phyloP scores from a whole-genome alignment of 345 rosid species.

The Lumnitzera littorea region DNA sequence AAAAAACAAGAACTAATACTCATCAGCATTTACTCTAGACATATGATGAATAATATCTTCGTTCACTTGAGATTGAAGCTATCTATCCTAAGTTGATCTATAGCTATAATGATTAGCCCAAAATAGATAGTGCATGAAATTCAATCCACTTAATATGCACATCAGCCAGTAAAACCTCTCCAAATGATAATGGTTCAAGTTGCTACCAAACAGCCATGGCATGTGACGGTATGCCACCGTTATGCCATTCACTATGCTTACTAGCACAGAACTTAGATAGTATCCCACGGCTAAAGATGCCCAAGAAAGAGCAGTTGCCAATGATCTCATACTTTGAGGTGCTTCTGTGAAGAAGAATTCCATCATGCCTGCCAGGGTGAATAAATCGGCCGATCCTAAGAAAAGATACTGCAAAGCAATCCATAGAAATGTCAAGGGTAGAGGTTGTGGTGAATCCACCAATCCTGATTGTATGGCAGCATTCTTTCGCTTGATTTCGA shows the following conservation, averaged over 20 bases:
- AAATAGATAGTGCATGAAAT: slow-evolving; percentile 72
- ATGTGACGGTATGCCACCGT: slow-evolving; percentile 31
- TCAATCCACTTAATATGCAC: slow-evolving; percentile 61
- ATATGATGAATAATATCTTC: too few relatives aligned
- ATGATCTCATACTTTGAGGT: slow-evolving; percentile 73
- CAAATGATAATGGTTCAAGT: slow-evolving; percentile 73
- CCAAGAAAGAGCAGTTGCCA: slow-evolving; percentile 90
- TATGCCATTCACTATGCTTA: slow-evolving; percentile 42
- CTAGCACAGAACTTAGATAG: slow-evolving; percentile 76
- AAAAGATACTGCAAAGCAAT: slow-evolving; percentile 75
- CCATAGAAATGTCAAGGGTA: slow-evolving; percentile 89
- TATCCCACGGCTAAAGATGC: slow-evolving; percentile 92
- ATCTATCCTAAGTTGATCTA: slow-evolving; percentile 17
- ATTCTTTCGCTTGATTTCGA: slow-evolving; percentile 56
- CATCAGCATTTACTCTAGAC: too few relatives aligned
- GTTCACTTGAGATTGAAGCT: too few relatives aligned
- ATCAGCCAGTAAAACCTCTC: slow-evolving; percentile 83
- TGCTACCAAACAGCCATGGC: slow-evolving; percentile 72
- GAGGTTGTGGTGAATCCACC: slow-evolving; percentile 33
- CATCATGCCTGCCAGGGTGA: slow-evolving; percentile 89
- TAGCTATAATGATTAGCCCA: slow-evolving; percentile 75
- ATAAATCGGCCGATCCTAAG: slow-evolving; percentile 95
- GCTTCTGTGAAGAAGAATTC: slow-evolving; percentile 91
- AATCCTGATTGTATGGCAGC: slow-evolving; percentile 31
- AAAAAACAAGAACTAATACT: not conserved